phyloP scores from a whole-genome alignment of 2,329 filamentous ascomycete genomes.

The Fusarium falciforme region DNA sequence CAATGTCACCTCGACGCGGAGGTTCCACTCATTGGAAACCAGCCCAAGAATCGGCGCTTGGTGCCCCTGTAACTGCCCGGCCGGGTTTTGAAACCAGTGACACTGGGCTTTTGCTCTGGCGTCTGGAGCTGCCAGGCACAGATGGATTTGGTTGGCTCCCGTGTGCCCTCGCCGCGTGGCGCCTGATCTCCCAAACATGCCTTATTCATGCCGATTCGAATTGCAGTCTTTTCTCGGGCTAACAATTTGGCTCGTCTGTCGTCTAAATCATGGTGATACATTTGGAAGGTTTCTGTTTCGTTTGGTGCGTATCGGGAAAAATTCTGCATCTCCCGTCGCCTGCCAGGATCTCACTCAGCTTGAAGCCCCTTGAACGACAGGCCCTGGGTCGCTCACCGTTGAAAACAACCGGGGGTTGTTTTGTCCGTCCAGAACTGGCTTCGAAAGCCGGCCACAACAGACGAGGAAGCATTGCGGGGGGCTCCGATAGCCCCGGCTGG shows the following conservation, averaged over 20 bases:
- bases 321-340: conserved; percentile 14
- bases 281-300: conserved; percentile 9
- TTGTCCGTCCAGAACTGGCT: conserved; percentile 38
- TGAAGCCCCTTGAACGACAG: conserved; percentile 5
- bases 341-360: neutral
- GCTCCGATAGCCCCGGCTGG: conserved; percentile 23
- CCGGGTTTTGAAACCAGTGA: conserved; percentile 34
- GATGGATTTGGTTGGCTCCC: conserved; percentile 32
- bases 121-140: conserved; percentile 34
- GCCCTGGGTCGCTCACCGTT: conserved; percentile 15
- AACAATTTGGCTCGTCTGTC: conserved; percentile 3
- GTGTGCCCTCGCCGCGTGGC: conserved; percentile 14
- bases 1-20: conserved; percentile 29
- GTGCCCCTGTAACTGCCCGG: conserved; percentile 28
- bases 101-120: conserved; percentile 27
- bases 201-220: conserved; percentile 32
- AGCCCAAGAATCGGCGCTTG: conserved; percentile 36
- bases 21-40: conserved; percentile 38
- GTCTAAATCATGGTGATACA: conserved; percentile 10
- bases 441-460: conserved; percentile 30
- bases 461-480: conserved; percentile 29
- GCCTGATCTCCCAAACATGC: conserved; percentile 17
- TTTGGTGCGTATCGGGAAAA: conserved; percentile 13
- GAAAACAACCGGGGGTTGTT: conserved; percentile 30
- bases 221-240: conserved; percentile 18